Evolutionary conservation across 23 red algal species (phyloP), one percentile per base, ranked within the genome.

Genomic region (Agarophyton chilense): DNA sequence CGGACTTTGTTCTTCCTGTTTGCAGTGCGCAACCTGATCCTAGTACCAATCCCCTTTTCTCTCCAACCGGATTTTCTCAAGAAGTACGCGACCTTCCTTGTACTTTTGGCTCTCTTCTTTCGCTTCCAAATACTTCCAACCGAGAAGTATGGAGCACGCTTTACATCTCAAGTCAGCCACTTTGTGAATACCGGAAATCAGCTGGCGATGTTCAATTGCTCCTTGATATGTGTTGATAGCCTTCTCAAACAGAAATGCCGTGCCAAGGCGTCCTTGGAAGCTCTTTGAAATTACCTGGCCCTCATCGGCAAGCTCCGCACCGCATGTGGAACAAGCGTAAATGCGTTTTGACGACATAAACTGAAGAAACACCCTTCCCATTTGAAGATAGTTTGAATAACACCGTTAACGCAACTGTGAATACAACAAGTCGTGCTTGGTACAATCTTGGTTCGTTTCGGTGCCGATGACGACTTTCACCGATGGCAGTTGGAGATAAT

Each of bases 51-150:
- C 47, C 19, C 82, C 82, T 32, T 70, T 86, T 31, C 64, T 42
- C 9, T 55, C 29, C 44, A 86, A 51, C 4, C 82, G 82, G 4
- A 72, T 72, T 51, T 92, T 90, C 84, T 98, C 95, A 2, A 98
- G 72, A n/a, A 98, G 80, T 22, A 94, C 89, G 52, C 93, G 92
- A 6, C 93, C 93, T 56, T 98, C 95, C 85, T 98, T 98, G 38
- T 98, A 98, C 74, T 92, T 94, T 55, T 98, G 95, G 45, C 86
- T 82, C 72, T 94, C 89, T 31, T 98, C 95, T 38, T 92, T 92
- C 26, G 95, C 95, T 52, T 98, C 91, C 40, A 98, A 62, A 77
- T 98, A 98, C 70, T 92, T 92, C 95, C 95, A 98, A 25, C 95
- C 95, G 4, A 98, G 87, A 19, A 92, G 56, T 4, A 79, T 84